Conservation (phyloP, 2,329 filamentous ascomycete genomes). For the Penicillium concentricum region DNA sequence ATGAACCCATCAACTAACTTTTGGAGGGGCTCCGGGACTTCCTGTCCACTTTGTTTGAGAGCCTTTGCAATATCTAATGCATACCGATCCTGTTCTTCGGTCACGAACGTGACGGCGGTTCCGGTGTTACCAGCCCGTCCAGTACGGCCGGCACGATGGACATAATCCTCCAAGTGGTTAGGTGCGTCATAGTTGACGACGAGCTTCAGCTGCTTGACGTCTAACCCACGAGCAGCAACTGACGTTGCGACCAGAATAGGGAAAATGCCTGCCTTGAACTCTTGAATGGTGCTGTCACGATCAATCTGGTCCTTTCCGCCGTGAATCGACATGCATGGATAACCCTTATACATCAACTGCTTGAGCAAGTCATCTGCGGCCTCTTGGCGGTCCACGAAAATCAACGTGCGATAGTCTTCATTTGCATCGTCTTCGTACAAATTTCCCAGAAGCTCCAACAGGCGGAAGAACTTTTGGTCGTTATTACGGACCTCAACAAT, state of each 20-base stretch:
- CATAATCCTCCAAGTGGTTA: constrained; percentile 94
- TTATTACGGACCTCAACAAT: constrained; percentile 85
- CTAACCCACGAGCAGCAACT: constrained; percentile 88
- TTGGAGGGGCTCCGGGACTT: constrained; percentile 68
- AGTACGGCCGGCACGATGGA: constrained; percentile 89
- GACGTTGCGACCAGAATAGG: constrained; percentile 93
- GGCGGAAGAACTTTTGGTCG: constrained; percentile 75
- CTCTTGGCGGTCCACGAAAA: constrained; percentile 91
- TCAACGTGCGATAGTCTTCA: constrained; percentile 83
- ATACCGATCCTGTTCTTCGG: constrained; percentile 86
- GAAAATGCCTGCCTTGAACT: constrained; percentile 89
- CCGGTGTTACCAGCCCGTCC: constrained; percentile 93
- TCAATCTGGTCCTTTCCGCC: constrained; percentile 93
- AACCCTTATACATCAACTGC: constrained; percentile 78
- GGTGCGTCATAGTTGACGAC: constrained; percentile 95
- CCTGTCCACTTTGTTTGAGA: constrained; percentile 84
- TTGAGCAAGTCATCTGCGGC: constrained; percentile 78
- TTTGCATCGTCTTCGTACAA: constrained; percentile 71
- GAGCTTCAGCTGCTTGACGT: constrained; percentile 93
- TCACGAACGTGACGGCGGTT: constrained; percentile 91
- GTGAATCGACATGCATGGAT: constrained; percentile 90
- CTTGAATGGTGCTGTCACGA: constrained; percentile 84
- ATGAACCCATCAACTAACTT: constrained; percentile 67
- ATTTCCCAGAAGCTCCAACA: constrained; percentile 83
- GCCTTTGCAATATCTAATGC: constrained; percentile 87